These are phyloP conservation scores for Ramichloridium luteum DNA, from an alignment of 2,329 filamentous ascomycete genomes.

Conservation along the genomic window DNA sequence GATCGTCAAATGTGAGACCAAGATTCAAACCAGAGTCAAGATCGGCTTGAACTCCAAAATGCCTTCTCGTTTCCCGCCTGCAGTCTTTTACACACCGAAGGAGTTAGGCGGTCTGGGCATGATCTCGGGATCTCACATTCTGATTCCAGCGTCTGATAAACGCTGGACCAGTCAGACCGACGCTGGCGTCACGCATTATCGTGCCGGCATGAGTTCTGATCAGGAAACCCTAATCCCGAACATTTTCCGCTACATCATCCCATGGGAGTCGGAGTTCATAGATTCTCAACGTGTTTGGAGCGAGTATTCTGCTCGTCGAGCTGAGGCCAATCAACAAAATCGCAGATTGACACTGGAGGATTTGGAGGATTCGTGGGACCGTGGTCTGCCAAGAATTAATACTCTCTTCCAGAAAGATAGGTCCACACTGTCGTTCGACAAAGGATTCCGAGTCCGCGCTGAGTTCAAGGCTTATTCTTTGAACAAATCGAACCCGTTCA, in stretches of 20 bases:
- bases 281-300: slow-evolving; percentile 99
- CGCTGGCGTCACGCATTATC: slow-evolving; percentile 90
- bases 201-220: slow-evolving; percentile 94
- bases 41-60: slow-evolving; percentile 98
- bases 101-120: slow-evolving; percentile 93
- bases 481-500: slow-evolving; percentile 99
- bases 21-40: slow-evolving; percentile 98
- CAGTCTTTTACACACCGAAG: slow-evolving; percentile 97
- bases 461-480: slow-evolving; percentile 98
- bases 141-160: slow-evolving; percentile 95
- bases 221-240: slow-evolving; percentile 97
- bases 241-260: slow-evolving; percentile 98
- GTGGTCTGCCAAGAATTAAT: slow-evolving; percentile 93
- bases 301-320: slow-evolving; percentile 93
- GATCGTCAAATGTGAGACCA: slow-evolving; percentile 98
- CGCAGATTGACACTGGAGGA: slow-evolving; percentile 88
- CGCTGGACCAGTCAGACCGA: slow-evolving; percentile 98
- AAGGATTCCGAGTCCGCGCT: slow-evolving; percentile 86
- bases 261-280: slow-evolving; percentile 98
- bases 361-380: slow-evolving; percentile 96
- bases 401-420: slow-evolving; percentile 98
- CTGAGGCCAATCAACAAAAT: slow-evolving; percentile 96
- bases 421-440: slow-evolving; percentile 94
- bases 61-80: slow-evolving; percentile 95
- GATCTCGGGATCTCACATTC: slow-evolving; percentile 96